Base-by-base conservation (phyloP, 257 asterid species). In the Capsicum chinense region DNA sequence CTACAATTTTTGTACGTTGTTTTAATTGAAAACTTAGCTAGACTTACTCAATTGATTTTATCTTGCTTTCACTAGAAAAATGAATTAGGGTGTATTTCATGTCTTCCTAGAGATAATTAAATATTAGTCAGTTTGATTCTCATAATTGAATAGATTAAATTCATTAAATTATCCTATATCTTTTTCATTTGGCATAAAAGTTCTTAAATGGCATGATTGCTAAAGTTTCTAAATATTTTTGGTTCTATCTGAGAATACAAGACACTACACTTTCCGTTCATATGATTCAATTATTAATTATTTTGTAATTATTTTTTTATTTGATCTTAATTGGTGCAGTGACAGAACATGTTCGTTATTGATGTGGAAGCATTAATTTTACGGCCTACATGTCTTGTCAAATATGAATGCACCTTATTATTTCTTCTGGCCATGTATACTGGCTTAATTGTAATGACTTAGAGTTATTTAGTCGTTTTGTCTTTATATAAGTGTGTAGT, bases 401-500 rank as follows among this genome's bases (percentile, higher is more conserved):
- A 26, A 26, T 26, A 26, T 26, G 33, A 86, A 81, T 85, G 84
- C 80, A 82, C 87, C 84, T 86, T 79, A 80, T 83, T 73, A 86
- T 26, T 26, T 26, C 85, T 82, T 37, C 57, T 52, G 79, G 42
- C 60, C 74, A 52, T 87, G 88, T 71, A 56, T 76, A 56, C 50
- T 76, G 84, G 83, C 79, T 56, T 71, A 68, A 37, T 83, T 83
- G 44, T 80, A 44, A 80, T 73, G 58, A n/a, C 35, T 63, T 79
- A 26, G 79, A 79, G 79, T 60, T 17, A 17, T 56, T 56, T 13
- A 56, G 60, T 56, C 60, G 42, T 86, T 35, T 66, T 26, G 47
- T 66, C 7, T 87, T 87, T 87, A 83, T 87, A 80, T 86, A 88
- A 87, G 86, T 84, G 84, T 83, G 87, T 86, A 86, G 87, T 74